phyloP scores from a whole-genome alignment of 495 filamentous ascomycete species.

The Cercophora newfieldiana region DNA sequence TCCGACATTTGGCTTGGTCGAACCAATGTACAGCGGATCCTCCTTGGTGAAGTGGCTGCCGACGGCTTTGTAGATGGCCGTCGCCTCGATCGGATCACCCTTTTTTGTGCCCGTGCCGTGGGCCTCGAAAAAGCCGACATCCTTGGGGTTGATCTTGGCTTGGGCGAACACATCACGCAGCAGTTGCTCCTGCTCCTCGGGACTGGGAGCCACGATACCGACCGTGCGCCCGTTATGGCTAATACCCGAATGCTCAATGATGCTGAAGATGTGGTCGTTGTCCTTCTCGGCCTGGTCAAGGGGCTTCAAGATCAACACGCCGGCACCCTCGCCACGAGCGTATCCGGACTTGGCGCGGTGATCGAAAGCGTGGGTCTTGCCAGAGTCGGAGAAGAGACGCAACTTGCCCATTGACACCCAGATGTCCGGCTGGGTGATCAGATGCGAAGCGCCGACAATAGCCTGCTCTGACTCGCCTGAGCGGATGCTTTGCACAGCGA shows the following conservation, averaged over 20 bases:
- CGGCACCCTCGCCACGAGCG: conserved; percentile 45
- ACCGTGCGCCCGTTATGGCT: conserved; percentile 58
- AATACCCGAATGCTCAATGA: conserved; percentile 54
- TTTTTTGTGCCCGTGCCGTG: conserved; percentile 61
- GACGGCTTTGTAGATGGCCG: conserved; percentile 53
- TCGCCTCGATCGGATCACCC: conserved; percentile 63
- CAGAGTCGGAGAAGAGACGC: conserved; percentile 39
- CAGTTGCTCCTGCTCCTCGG: conserved; percentile 51
- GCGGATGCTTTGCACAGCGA: conserved; percentile 79
- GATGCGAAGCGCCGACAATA: conserved; percentile 48
- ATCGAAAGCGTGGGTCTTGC: conserved; percentile 44
- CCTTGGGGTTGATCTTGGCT: conserved; percentile 40
- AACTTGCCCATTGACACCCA: conserved; percentile 43
- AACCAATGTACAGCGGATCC: conserved; percentile 55
- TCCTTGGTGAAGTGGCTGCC: conserved; percentile 35
- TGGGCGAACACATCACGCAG: conserved; percentile 46
- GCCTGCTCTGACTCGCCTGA: conserved; percentile 48
- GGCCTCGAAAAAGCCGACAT: conserved; percentile 51
- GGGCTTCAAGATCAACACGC: conserved; percentile 53
- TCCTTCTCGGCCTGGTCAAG: conserved; percentile 53
- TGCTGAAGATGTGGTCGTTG: conserved; percentile 55
- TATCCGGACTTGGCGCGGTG: conserved; percentile 46
- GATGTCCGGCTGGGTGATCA: conserved; percentile 45
- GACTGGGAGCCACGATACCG: conserved; percentile 55
- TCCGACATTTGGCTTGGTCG: conserved; percentile 61